phyloP scores from a whole-genome alignment of 2,329 filamentous ascomycete genomes.

The Pestalotiopsis sp. region DNA sequence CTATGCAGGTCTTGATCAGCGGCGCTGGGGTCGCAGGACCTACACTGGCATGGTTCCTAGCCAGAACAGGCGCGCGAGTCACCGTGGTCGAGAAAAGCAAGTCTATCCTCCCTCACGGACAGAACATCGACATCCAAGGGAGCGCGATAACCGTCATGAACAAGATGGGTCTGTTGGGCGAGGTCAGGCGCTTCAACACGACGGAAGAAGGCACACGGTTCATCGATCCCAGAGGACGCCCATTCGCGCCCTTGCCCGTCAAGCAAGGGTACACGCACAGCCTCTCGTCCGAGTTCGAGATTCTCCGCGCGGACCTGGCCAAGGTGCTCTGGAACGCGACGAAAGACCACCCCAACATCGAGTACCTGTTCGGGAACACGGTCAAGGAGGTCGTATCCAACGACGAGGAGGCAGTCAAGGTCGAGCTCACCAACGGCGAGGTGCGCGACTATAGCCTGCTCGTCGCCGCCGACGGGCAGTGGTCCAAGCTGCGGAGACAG shows the following conservation, averaged over 20 bases:
- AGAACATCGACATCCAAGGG: conserved; percentile 5
- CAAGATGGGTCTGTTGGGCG: conserved; percentile 9
- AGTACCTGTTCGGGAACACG: conserved; percentile 32
- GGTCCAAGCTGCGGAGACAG: conserved; percentile 47
- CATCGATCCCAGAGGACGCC: neutral
- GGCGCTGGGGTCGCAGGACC: conserved; percentile 7
- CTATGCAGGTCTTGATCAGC: conserved; percentile 8
- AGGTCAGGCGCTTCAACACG: conserved; percentile 1
- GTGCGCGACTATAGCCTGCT: conserved; percentile 50
- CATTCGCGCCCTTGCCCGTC: conserved; percentile 3
- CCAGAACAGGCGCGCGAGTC: neutral
- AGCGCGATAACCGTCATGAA: neutral
- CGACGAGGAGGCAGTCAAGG: conserved; percentile 16
- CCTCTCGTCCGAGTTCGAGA: conserved; percentile 53
- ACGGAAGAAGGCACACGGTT: conserved; percentile 3
- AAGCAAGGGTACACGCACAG: conserved; percentile 23
- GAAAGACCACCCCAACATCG: conserved; percentile 18
- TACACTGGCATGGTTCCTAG: conserved; percentile 10
- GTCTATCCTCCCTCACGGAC: neutral
- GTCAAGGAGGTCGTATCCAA: conserved; percentile 18
- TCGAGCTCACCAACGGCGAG: conserved; percentile 42
- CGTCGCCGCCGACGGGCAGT: conserved; percentile 57
- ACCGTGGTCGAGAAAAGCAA: conserved; percentile 3
- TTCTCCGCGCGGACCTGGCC: conserved; percentile 55
- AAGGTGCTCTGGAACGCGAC: conserved; percentile 40